Base-by-base conservation (phyloP, 2,329 filamentous ascomycete genomes). In the Cladosporium austrohemisphaericum region DNA sequence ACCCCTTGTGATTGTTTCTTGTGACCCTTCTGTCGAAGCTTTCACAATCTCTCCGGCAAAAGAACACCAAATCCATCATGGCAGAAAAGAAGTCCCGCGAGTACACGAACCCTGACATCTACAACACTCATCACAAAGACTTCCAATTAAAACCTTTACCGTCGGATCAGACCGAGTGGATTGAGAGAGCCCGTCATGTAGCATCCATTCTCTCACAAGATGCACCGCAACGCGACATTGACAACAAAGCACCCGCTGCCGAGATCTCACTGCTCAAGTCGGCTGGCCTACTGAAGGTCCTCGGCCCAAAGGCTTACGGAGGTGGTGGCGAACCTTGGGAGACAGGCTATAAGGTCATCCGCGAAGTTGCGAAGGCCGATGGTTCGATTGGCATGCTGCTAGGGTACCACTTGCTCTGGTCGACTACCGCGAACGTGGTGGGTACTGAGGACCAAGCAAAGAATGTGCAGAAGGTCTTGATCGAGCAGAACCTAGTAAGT, bases 351-450 rank as follows among this genome's bases (percentile, higher is more conserved):
- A 77, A 77, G 57, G 70, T 68, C 0, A 82, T 85, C 22, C 72
- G 81, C 0, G 80, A 84, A 51, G 77, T 85, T 5, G 79, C 83
- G 1, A 81, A 81, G 57, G 77, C 72, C 1, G 82, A 86, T 62
- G 82, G 81, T 0, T 82, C 78, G 0, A 69, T 85, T 25, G 82
- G 81, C 1, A 83, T 84, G 80, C 71, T 85, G 0, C 69, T 85
- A 0, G 81, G 79, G 1, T 85, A 85, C 55, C 81, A 85, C 57
- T 68, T 85, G 4, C 69, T 84, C 6, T 85, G 81, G 81, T 80
- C 76, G 0, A 79, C 74, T 0, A 84, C 78, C 0, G 79, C 79
- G 13, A 78, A 77, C 51, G 69, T 84, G 0, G 77, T 85, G 8
- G 82, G 82, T 1, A 81, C 71, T 0, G 63, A 76, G 0, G 77